A percentile compares a stretch with the other conserved stretches of the same genome.
phyloP scores from a whole-genome alignment of 495 filamentous ascomycete genomes.

The Astrothelium macrocarpum region DNA sequence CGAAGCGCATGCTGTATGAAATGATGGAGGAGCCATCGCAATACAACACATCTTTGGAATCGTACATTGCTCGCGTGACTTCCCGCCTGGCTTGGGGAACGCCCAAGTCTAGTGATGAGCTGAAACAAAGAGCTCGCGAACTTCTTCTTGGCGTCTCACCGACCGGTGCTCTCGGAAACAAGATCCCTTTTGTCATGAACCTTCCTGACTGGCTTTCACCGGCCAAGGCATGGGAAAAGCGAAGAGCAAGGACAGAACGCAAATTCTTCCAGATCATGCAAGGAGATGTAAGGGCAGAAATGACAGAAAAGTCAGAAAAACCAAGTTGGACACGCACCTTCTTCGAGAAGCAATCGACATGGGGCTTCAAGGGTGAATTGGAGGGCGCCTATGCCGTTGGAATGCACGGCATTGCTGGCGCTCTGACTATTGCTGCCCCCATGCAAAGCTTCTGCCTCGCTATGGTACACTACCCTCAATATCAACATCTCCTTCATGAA shows the following conservation, averaged over 20 bases:
- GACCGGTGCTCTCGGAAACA: conserved; percentile 42
- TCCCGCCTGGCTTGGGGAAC: conserved; percentile 51
- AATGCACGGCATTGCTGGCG: conserved; percentile 32
- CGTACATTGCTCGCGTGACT: conserved; percentile 50
- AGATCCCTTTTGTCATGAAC: conserved; percentile 34
- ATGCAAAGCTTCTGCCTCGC: conserved; percentile 50
- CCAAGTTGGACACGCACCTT: conserved; percentile 29
- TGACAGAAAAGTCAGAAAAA: conserved; percentile 23
- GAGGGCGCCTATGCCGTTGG: conserved; percentile 32
- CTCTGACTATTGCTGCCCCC: conserved; percentile 39
- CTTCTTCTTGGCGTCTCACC: conserved; percentile 49
- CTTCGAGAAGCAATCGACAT: conserved; percentile 23
- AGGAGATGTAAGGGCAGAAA: conserved; percentile 21
- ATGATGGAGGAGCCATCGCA: conserved; percentile 36
- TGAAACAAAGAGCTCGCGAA: conserved; percentile 47
- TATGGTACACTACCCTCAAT: conserved; percentile 52
- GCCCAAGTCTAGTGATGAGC: conserved; percentile 33
- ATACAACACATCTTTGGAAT: conserved; percentile 47
- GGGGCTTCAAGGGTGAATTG: conserved; percentile 31
- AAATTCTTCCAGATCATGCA: conserved; percentile 31
- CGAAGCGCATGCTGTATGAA: conserved; percentile 42
- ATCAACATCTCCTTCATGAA: conserved; percentile 42
- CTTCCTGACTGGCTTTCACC: conserved; percentile 27
- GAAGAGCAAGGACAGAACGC: conserved; percentile 26
- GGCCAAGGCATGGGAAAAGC: conserved; percentile 28